Evolutionary conservation across 2,329 filamentous ascomycete species (phyloP).

Genomic region (Diaporthe citriasiana): DNA sequence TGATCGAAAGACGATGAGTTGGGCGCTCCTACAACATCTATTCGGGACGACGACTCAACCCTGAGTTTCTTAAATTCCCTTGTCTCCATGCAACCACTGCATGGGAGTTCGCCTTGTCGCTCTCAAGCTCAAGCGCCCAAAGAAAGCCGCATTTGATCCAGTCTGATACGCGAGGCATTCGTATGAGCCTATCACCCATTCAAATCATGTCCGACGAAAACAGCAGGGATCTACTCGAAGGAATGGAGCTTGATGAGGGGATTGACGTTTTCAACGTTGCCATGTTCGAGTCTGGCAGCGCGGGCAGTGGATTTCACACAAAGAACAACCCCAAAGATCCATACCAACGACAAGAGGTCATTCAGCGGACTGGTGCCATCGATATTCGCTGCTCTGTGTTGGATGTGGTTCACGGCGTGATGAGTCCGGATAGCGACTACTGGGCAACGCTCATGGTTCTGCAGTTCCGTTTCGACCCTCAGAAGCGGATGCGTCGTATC

Average conservation of each 20-base stretch:
- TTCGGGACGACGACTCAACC: no score
- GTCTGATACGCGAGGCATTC: no score
- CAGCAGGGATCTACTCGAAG: background rate
- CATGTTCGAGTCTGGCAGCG: background rate
- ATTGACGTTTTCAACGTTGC: background rate
- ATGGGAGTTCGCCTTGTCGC: no score
- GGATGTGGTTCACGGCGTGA: slow-evolving; percentile 48
- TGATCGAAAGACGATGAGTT: background rate
- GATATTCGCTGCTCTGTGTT: slow-evolving; percentile 47
- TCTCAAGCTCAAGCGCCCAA: background rate
- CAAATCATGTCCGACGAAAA: background rate
- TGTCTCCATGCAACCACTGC: background rate
- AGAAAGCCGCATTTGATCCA: background rate
- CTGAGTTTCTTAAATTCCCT: background rate
- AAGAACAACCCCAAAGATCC: slow-evolving; percentile 23
- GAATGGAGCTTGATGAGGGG: background rate
- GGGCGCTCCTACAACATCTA: background rate
- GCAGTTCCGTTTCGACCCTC: slow-evolving; percentile 48
- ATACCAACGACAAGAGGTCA: slow-evolving; percentile 4
- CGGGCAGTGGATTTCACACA: slow-evolving; percentile 5
- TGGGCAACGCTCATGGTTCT: slow-evolving; percentile 47
- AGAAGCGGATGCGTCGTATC: slow-evolving; percentile 46
- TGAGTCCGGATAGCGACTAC: slow-evolving; percentile 43
- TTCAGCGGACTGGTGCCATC: slow-evolving; percentile 46
- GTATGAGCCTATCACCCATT: background rate